phyloP scores from a whole-genome alignment of 768 basidiomycete genomes.

The Termitomyces sp. region DNA sequence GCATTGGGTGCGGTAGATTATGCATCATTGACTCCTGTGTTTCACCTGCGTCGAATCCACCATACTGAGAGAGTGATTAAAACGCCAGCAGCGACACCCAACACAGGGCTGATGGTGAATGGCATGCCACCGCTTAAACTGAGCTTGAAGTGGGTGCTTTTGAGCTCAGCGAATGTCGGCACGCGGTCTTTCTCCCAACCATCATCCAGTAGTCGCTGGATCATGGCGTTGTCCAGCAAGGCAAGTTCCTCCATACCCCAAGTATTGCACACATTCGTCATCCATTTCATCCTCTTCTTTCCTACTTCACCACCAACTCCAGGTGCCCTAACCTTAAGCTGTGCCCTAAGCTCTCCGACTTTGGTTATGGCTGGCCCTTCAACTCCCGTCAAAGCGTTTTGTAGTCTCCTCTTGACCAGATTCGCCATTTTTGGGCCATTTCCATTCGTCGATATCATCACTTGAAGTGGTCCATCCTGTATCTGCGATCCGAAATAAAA shows the following conservation, averaged over 20 bases:
- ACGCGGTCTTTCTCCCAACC: constrained; percentile 78
- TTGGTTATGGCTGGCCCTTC: constrained; percentile 77
- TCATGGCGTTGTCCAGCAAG: constrained; percentile 59
- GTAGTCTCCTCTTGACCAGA: constrained; percentile 68
- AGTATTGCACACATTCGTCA: constrained; percentile 78
- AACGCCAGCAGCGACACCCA: constrained; percentile 42
- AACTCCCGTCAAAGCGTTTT: constrained; percentile 60
- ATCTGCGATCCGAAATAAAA: constrained; percentile 98
- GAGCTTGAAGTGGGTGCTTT: constrained; percentile 16
- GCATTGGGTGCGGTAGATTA: background rate
- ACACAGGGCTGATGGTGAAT: constrained; percentile 23
- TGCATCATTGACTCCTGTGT: background rate
- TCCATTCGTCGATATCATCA: constrained; percentile 96
- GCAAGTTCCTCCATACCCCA: constrained; percentile 87
- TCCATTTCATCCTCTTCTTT: constrained; percentile 87
- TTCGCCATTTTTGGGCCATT: constrained; percentile 89
- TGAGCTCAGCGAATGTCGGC: constrained; percentile 39
- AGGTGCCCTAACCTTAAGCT: constrained; percentile 75
- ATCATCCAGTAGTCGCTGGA: constrained; percentile 65
- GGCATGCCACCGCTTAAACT: constrained; percentile 16
- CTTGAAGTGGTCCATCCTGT: constrained; percentile 84
- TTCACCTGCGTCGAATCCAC: constrained; percentile 27
- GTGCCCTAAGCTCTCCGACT: constrained; percentile 70
- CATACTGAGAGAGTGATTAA: constrained; percentile 24
- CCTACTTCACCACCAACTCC: constrained; percentile 79